Evolutionary conservation across 306 rosid species (phyloP).

Genomic region (Lupinus albus): DNA sequence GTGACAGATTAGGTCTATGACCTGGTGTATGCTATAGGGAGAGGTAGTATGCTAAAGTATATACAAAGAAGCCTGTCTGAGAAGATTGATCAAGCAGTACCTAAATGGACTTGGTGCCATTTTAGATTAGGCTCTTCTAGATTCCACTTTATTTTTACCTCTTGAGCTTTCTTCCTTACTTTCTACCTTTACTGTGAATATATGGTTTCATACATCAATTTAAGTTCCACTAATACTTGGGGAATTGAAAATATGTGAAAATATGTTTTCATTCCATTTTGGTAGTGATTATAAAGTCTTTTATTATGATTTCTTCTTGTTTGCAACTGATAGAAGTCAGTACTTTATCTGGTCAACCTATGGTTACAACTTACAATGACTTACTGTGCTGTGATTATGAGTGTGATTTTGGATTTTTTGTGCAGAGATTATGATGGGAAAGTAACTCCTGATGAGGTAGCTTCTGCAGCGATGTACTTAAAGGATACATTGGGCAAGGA

Average conservation of each 20-base stretch:
- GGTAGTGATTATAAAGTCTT: conserved; percentile 3
- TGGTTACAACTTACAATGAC: conserved; percentile 21
- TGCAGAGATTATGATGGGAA: conserved; percentile 95
- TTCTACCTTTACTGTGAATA: conserved; percentile 18
- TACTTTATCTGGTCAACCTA: not conserved
- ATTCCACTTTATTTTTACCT: not conserved
- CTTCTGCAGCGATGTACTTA: conserved; percentile 85
- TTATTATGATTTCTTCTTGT: conserved; percentile 5
- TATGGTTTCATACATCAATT: conserved; percentile 12
- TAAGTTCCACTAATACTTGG: not conserved
- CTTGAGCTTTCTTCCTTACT: conserved; percentile 19
- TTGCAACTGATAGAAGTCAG: conserved; percentile 5
- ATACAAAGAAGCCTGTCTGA: conserved; percentile 4
- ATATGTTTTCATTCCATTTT: conserved; percentile 1
- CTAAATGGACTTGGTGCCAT: conserved; percentile 23
- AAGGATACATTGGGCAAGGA: conserved; percentile 90
- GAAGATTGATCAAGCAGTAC: conserved; percentile 24
- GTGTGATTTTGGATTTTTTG: conserved; percentile 5
- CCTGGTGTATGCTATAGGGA: not conserved
- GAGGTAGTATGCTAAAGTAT: conserved; percentile 11
- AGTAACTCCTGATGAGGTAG: conserved; percentile 97
- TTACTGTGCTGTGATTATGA: conserved; percentile 11
- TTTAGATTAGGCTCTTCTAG: conserved; percentile 17
- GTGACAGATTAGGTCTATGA: conserved; percentile 9
- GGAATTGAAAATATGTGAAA: not conserved